Evolutionary conservation across 768 basidiomycete genomes (phyloP), one percentile per base, ranked within the genome.

Genomic region (Leccinum imitatum): DNA sequence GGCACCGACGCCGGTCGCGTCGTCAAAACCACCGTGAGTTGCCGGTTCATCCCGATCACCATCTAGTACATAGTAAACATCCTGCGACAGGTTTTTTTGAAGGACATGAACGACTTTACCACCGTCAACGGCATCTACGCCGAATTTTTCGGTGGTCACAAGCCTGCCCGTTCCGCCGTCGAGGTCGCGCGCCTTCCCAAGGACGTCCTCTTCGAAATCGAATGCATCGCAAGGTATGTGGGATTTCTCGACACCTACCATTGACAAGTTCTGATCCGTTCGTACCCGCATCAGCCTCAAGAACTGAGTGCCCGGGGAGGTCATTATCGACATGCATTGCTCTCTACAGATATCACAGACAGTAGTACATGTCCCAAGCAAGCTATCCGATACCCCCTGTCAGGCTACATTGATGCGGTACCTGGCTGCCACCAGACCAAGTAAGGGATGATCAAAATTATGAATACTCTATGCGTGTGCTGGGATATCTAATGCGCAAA

Each of bases 121-220:
- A 77, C 82, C 44, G 85, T 97, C 67, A 98, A 98, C 73, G 83
- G 75, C 15, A 79, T 94, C 62, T 98, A 97, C 73, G 83, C 84
- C 37, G 78, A 84, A 57, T 89, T 91, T 76, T 98, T 98, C 71
- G 94, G 91, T 10, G 81, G 84, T 33, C 91, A 95, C 78, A 95
- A 91, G 75, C 96, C 97, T 51, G 95, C 97, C 4, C 82, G 97
- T 62, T 94, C 94, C 31, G 86, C 90, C 33, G 92, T 99, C 55
- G 93, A 98, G 78, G 93, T 94, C 33, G 79, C 89, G 35, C 81
- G 93, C 50, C 81, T 98, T 56, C 96, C 96, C 10, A 92, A 89
- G 72, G 91, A 94, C 68, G 95, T 93, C 9, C 79, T 95, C 37
- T 87, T 97, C 54, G 96, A 98, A 81, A 84, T 98, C 57, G 96